Evolutionary conservation across 805 yeast species (phyloP).

Genomic region (Pichia insulana): DNA sequence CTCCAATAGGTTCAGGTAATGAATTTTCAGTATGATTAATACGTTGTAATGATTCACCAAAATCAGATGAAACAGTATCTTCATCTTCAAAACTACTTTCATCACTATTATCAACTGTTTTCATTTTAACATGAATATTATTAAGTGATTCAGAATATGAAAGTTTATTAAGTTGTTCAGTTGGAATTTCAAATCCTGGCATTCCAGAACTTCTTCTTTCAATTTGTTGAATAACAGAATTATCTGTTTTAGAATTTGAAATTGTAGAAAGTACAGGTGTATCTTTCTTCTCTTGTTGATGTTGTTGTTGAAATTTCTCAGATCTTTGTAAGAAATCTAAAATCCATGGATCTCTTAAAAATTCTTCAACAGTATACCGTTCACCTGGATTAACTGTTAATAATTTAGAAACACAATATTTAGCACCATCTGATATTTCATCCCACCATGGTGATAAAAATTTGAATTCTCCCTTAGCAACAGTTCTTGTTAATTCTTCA

Average conservation of each 20-base stretch:
- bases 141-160: conserved; percentile 4
- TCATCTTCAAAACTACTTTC: conserved; percentile 1
- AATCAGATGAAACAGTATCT: neutral
- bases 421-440: conserved; percentile 62
- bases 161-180: neutral
- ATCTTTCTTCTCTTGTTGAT: conserved; percentile 11
- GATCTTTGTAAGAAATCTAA: conserved; percentile 23
- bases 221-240: conserved; percentile 3
- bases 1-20: neutral
- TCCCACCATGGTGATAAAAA: conserved; percentile 88
- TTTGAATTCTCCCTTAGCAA: conserved; percentile 70
- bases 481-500: conserved; percentile 66
- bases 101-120: neutral
- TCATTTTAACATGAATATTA: neutral
- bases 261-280: no score
- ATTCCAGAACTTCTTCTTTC: conserved; percentile 5
- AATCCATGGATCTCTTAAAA: conserved; percentile 74
- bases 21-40: neutral
- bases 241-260: no score
- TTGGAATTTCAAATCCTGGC: conserved; percentile 1
- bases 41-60: conserved; percentile 4
- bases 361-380: conserved; percentile 64
- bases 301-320: conserved; percentile 21
- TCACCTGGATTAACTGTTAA: conserved; percentile 63
- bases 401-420: conserved; percentile 56